Evolutionary conservation across 345 rosid genomes (phyloP), one percentile per base, ranked within the genome.

Genomic region (Dipteronia sinensis): DNA sequence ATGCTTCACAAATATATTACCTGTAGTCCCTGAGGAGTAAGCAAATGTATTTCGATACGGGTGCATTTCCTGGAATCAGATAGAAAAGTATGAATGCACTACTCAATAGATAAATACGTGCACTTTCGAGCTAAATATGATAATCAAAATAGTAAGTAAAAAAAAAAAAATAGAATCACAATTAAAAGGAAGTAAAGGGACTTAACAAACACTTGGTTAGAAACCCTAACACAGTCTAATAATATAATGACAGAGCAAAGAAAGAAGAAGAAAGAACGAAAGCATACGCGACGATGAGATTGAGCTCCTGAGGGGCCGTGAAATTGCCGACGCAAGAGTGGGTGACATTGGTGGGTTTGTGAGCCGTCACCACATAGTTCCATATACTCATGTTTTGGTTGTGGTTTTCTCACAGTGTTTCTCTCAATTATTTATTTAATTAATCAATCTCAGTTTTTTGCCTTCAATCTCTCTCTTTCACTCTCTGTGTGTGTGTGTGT

Each of bases 261-360:
- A 20, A 6, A 22, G 34, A n/a, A n/a, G n/a, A n/a, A 46, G 65
- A 49, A 49, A 20, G 20, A 17, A 61, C n/a, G 71, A 66, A 49
- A 20, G 13, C 85, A 29, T 87, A 95, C 99, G 97, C 97, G 10
- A 88, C 79, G 61, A 96, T 94, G 88, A 96, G 99, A 86, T 96
- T 96, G 80, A 92, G 97, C 74, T 94, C 97, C 49, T 92, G 97
- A 64, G 97, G 91, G 70, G 88, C 75, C 77, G 99, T 96, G 93
- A 96, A 92, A 86, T 94, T 94, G 83, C 98, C 98, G 62, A 94
- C 98, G 79, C 98, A 93, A 7, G 98, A 92, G 83, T 96, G 97
- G 38, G 97, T 87, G 56, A 94, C 98, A 78, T 93, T 92, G 63
- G 99, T 95, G 59, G 99, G 91, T 66, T 88, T 88, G 83, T 88